A percentile compares a stretch with the other conserved stretches of the same genome.
These are phyloP conservation scores for Aspergillus sclerotioniger DNA, from an alignment of 495 filamentous ascomycete genomes.

Conservation along the genomic window DNA sequence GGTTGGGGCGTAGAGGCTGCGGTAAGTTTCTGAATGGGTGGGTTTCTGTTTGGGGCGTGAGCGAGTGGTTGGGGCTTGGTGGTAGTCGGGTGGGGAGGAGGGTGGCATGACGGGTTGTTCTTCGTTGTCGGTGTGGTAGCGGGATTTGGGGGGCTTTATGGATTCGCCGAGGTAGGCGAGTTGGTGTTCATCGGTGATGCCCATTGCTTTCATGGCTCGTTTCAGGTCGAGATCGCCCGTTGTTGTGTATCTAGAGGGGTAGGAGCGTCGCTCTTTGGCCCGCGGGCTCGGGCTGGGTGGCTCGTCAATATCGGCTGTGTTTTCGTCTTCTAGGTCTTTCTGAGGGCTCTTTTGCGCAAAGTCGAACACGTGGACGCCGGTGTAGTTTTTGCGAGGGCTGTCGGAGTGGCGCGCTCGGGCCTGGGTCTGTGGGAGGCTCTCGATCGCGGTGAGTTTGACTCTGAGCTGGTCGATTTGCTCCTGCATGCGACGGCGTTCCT, in stretches of 20 bases:
- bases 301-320: conserved; percentile 35
- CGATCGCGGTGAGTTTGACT: conserved; percentile 26
- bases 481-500: conserved; percentile 37
- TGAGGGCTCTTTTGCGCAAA: conserved; percentile 28
- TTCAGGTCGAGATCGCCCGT: conserved; percentile 29
- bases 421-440: conserved; percentile 27
- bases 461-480: conserved; percentile 36
- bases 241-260: conserved; percentile 21
- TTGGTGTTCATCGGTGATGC: conserved; percentile 31
- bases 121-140: conserved; percentile 4
- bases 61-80: conserved; percentile 21
- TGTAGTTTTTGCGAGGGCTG: conserved; percentile 36
- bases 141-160: conserved; percentile 19
- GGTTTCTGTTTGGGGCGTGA: conserved; percentile 19
- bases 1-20: conserved; percentile 17
- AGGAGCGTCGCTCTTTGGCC: conserved; percentile 30
- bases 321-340: conserved; percentile 25
- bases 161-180: conserved; percentile 32
- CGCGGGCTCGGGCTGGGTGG: conserved; percentile 45
- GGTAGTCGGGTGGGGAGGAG: conserved; percentile 36
- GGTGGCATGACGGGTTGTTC: conserved; percentile 22
- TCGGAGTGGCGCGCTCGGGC: conserved; percentile 26
- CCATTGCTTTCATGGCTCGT: conserved; percentile 24
- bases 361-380: conserved; percentile 33
- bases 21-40: conserved; percentile 22